phyloP scores from a whole-genome alignment of 306 rosid species.

The Medicago lupulina region DNA sequence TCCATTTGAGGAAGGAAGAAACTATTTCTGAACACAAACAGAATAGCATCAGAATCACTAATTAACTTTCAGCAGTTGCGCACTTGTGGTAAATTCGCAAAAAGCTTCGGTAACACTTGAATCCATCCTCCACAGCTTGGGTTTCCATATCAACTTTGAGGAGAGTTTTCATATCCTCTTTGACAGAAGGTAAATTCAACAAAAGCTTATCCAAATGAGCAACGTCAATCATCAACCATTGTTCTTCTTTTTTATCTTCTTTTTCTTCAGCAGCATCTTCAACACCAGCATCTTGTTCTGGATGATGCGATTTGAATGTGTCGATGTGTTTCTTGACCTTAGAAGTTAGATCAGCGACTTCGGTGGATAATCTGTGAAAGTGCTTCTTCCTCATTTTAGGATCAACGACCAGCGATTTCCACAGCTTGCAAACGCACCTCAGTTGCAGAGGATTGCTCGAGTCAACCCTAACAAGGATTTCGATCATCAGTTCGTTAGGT shows the following conservation, averaged over 20 bases:
- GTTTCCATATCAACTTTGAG: conserved; percentile 28
- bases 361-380: conserved; percentile 30
- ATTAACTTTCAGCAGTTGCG: too few relatives aligned
- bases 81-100: too few relatives aligned
- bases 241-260: too few relatives aligned
- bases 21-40: too few relatives aligned
- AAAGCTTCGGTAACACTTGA: too few relatives aligned
- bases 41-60: too few relatives aligned
- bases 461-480: conserved; percentile 41
- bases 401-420: conserved; percentile 45
- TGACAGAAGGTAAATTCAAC: conserved; percentile 16
- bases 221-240: not conserved
- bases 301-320: conserved; percentile 30
- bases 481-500: conserved; percentile 47
- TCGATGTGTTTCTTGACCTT: conserved; percentile 18
- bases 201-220: conserved; percentile 41
- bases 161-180: conserved; percentile 37
- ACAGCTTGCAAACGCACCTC: conserved; percentile 47
- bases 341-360: conserved; percentile 41
- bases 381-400: conserved; percentile 47
- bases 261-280: too few relatives aligned
- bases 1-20: too few relatives aligned
- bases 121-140: too few relatives aligned
- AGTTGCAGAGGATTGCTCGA: conserved; percentile 38
- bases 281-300: too few relatives aligned